Evolutionary conservation across 441 rosid species (phyloP).

Genomic region (Pelargonium fulgidum): DNA sequence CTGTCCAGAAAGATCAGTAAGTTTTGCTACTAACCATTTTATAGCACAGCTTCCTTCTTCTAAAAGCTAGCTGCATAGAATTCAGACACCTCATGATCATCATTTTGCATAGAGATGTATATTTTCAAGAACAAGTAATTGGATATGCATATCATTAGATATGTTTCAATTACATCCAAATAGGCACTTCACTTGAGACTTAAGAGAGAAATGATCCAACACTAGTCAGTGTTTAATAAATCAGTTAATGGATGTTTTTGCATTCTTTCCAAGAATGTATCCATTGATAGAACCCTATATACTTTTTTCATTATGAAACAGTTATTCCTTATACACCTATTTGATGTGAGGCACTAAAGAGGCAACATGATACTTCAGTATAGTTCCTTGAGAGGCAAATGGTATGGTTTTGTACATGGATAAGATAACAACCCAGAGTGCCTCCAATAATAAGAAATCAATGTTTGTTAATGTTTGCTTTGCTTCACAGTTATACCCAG

Average conservation of each 20-base stretch:
- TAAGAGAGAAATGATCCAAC: background rate
- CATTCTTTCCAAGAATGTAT: too few relatives aligned
- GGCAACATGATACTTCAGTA: too few relatives aligned
- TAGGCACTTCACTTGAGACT: background rate
- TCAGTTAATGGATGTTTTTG: background rate
- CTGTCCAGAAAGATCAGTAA: background rate
- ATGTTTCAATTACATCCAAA: background rate
- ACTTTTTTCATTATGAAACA: too few relatives aligned
- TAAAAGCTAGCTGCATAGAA: background rate
- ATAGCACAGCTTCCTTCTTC: slow-evolving; percentile 3
- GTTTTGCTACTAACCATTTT: background rate
- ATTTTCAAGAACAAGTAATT: background rate
- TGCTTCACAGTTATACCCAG: background rate
- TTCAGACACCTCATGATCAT: background rate
- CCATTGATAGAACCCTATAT: too few relatives aligned
- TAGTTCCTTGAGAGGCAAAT: background rate
- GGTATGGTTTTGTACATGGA: background rate
- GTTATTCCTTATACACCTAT: too few relatives aligned
- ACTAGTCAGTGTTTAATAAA: background rate
- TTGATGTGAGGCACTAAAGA: too few relatives aligned
- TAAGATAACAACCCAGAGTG: background rate
- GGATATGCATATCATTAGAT: background rate
- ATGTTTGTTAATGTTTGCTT: background rate
- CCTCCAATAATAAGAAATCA: background rate
- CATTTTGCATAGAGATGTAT: background rate